A percentile compares a stretch with the other conserved stretches of the same genome.
phyloP scores from a whole-genome alignment of 192 early-diverging fungal species.

The Thamnidium elegans region DNA sequence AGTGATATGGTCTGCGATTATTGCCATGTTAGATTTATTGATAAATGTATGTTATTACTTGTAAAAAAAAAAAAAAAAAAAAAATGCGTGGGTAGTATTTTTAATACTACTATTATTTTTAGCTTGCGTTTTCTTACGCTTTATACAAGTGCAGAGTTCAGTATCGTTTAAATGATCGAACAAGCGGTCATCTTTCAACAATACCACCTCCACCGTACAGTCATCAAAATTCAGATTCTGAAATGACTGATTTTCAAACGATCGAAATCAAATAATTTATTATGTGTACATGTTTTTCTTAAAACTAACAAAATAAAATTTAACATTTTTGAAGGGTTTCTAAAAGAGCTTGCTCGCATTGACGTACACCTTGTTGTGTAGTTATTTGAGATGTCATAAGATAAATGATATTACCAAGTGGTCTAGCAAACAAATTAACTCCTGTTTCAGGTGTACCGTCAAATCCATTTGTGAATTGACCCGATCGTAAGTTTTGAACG shows the following conservation, averaged over 20 bases:
- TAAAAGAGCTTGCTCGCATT: constrained; percentile 46
- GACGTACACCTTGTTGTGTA: constrained; percentile 35
- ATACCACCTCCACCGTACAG: no score
- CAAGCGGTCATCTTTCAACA: no score
- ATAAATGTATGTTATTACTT: not conserved
- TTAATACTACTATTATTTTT: constrained; percentile 1
- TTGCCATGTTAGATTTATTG: constrained; percentile 1
- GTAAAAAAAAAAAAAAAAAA: not conserved
- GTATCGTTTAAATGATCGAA: not conserved
- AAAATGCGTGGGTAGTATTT: not conserved
- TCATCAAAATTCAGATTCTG: no score
- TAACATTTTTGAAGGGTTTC: constrained; percentile 1
- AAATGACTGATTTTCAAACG: no score
- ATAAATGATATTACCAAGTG: constrained; percentile 78
- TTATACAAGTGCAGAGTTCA: not conserved
- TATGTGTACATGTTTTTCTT: no score
- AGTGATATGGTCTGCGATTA: constrained; percentile 6
- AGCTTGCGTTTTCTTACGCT: constrained; percentile 1
- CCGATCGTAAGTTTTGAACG: constrained; percentile 33
- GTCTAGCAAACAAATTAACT: constrained; percentile 58
- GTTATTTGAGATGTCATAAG: constrained; percentile 64
- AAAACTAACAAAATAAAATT: no score
- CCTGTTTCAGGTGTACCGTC: constrained; percentile 16
- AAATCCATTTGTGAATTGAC: constrained; percentile 14
- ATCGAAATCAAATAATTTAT: no score